Conservation (phyloP, 177 flowering plant genomes). For the Vitis hybrid region DNA sequence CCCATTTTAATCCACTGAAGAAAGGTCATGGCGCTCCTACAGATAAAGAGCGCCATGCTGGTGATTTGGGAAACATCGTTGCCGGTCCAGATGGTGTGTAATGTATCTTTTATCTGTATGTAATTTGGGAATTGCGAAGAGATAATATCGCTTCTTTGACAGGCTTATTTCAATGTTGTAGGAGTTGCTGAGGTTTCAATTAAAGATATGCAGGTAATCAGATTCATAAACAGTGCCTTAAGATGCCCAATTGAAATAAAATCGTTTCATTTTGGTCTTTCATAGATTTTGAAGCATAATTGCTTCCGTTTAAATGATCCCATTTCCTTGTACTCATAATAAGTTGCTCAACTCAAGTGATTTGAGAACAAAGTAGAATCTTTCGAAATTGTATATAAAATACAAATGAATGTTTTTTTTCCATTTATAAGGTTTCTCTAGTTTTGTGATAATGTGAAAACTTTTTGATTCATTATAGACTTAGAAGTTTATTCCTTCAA, state of each 20-base stretch:
- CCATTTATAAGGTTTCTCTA: too few relatives aligned
- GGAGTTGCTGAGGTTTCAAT: conserved; percentile 79
- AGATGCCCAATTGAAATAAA: too few relatives aligned
- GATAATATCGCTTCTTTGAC: neutral
- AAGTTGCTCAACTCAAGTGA: too few relatives aligned
- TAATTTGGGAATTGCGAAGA: neutral
- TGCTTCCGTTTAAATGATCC: too few relatives aligned
- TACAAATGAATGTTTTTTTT: too few relatives aligned
- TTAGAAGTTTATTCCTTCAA: neutral
- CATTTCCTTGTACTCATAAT: too few relatives aligned
- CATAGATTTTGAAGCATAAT: too few relatives aligned
- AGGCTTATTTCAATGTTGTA: conserved; percentile 21
- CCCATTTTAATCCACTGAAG: conserved; percentile 86
- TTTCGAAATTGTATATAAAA: too few relatives aligned
- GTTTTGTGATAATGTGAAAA: neutral
- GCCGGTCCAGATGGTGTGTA: conserved; percentile 70
- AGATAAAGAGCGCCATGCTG: conserved; percentile 73
- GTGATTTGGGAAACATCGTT: conserved; percentile 87
- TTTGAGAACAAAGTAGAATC: too few relatives aligned
- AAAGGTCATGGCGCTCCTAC: conserved; percentile 77
- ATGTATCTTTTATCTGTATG: neutral
- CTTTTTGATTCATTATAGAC: neutral
- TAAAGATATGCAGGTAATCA: conserved; percentile 52
- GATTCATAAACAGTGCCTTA: neutral
- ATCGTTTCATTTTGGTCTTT: too few relatives aligned